Evolutionary conservation across 1,284 basidiomycete genomes (phyloP).

Genomic region (Microbotryum silenes-acaulis): DNA sequence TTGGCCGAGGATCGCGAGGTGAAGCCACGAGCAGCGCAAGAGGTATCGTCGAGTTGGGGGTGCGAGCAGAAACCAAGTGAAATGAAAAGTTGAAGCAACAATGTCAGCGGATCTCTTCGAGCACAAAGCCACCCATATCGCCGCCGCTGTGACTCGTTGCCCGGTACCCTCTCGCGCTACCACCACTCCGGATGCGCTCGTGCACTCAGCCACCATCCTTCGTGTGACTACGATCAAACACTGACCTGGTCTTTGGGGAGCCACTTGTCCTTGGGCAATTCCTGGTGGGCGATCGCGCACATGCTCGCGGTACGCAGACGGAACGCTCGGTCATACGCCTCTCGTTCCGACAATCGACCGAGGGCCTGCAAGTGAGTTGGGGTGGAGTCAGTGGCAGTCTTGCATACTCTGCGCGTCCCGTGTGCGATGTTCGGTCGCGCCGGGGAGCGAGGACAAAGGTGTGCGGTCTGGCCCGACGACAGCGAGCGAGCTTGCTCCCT

Average conservation of each 20-base stretch:
- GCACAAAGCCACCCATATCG: no score
- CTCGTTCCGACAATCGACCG: slow-evolving; percentile 64
- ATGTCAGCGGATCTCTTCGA: no score
- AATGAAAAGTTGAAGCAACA: no score
- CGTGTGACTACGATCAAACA: slow-evolving; percentile 7
- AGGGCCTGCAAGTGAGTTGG: slow-evolving; percentile 55
- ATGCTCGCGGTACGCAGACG: slow-evolving; percentile 80
- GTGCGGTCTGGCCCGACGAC: not conserved
- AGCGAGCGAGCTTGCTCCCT: not conserved
- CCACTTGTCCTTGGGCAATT: slow-evolving; percentile 82
- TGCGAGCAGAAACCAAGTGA: no score
- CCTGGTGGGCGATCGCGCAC: slow-evolving; percentile 63
- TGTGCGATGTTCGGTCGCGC: not conserved
- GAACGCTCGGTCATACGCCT: slow-evolving; percentile 85
- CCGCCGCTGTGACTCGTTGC: no score
- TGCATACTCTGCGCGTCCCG: not conserved
- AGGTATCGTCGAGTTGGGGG: no score
- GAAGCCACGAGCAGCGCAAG: no score
- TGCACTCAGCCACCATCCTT: no score
- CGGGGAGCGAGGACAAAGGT: not conserved
- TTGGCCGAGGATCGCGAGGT: no score
- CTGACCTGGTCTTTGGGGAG: slow-evolving; percentile 65
- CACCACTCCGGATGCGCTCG: no score
- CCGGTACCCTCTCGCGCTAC: no score
- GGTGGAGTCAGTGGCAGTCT: not conserved